Evolutionary conservation across 495 filamentous ascomycete species (phyloP), one percentile per base, ranked within the genome.

Genomic region (Xylaria acuta): DNA sequence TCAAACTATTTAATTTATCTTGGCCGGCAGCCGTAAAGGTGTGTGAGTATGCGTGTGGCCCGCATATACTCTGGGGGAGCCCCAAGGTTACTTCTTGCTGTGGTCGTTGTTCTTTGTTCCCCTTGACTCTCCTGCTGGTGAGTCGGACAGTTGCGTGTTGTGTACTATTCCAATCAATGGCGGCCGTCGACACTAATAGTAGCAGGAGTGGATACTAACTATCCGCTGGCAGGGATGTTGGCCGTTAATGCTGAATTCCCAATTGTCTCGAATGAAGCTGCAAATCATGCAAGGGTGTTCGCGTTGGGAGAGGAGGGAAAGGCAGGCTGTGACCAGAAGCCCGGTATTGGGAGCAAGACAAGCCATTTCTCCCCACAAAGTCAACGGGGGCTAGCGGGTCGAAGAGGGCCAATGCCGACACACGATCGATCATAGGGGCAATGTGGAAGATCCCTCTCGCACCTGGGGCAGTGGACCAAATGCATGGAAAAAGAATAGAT

Each of bases 241-340:
- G 77, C 74, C 77, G 76, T 78, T 79, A 71, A 76, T 78, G 73
- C 77, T 68, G 74, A 76, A 41, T 75, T 66, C 54, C 59, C 67
- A 74, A 75, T 79, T n/a, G 77, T 79, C 77, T 79, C 72, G 71
- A 69, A 76, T 30, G 41, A 25, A 68, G 67, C 76, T 79, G 77
- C 76, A 79, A 79, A 79, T 79, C 75, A 79, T 79, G 77, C 77
- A 79, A 79, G 77, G 77, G 73, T 79, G 32, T 64, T 64, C 60
- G 69, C 69, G 56, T 64, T 64, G 60, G 53, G 59, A 27, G 51
- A 45, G 73, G 65, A 72, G 67, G 64, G 72, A 72, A 64, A 75
- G 67, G 71, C 54, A 74, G 75, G 77, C 74, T 49, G 51, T 75
- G 74, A 70, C 73, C 73, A 70, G 73, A 68, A 71, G 36, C 73